A percentile compares a stretch with the other conserved stretches of the same genome.
phyloP scores from a whole-genome alignment of 352 stramenopile species.

The Globisporangium cederbergense region DNA sequence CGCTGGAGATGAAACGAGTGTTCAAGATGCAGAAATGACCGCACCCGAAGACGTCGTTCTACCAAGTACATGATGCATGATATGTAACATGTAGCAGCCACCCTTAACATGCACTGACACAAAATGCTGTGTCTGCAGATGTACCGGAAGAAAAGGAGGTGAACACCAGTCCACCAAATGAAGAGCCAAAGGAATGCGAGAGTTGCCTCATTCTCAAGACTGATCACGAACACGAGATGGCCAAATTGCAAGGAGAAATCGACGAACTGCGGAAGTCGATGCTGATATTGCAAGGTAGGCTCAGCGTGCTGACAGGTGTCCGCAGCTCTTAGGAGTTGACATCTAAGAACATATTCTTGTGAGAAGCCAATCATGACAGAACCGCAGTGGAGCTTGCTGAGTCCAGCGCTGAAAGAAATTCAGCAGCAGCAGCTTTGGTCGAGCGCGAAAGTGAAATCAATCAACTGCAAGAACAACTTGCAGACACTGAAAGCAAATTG shows the following conservation, averaged over 20 bases:
- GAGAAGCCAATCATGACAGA: slow-evolving; percentile 29
- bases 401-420: slow-evolving; percentile 8
- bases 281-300: slow-evolving; percentile 13
- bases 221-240: background rate
- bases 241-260: slow-evolving; percentile 13
- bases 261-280: slow-evolving; percentile 8
- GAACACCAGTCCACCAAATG: background rate
- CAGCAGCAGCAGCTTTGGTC: slow-evolving; percentile 20
- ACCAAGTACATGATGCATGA: background rate
- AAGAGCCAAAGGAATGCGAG: slow-evolving; percentile 2
- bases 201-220: slow-evolving; percentile 3
- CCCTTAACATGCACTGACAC: background rate
- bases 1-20: background rate
- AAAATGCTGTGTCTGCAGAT: background rate
- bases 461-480: slow-evolving; percentile 32
- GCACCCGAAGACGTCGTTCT: background rate
- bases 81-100: too few species aligned
- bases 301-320: background rate
- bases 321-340: background rate
- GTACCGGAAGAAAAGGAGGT: background rate
- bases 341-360: background rate
- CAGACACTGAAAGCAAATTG: slow-evolving; percentile 18
- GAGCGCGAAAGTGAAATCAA: slow-evolving; percentile 34
- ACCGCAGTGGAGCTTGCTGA: slow-evolving; percentile 22
- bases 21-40: background rate